phyloP scores from a whole-genome alignment of 495 filamentous ascomycete species.

The Aspergillus baeticus region DNA sequence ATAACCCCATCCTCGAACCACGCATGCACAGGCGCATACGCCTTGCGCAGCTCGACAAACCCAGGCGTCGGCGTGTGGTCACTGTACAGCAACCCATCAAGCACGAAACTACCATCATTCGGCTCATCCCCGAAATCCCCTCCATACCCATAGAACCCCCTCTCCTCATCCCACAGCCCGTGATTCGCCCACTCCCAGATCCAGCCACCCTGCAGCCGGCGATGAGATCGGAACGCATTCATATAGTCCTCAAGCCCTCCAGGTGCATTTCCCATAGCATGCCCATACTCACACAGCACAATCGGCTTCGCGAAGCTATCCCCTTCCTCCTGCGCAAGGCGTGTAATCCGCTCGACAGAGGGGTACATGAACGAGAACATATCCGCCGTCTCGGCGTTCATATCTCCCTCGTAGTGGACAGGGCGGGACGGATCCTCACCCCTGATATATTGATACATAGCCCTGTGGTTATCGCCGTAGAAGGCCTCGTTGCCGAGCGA shows the following conservation, averaged over 20 bases:
- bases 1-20: not conserved
- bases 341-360: slow-evolving; percentile 46
- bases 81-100: slow-evolving; percentile 62
- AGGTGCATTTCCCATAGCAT: slow-evolving; percentile 74
- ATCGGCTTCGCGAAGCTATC: slow-evolving; percentile 54
- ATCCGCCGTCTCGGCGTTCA: slow-evolving; percentile 56
- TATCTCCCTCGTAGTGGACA: slow-evolving; percentile 67
- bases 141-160: slow-evolving; percentile 60
- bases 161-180: slow-evolving; percentile 53
- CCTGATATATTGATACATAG: slow-evolving; percentile 64
- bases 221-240: not conserved
- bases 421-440: slow-evolving; percentile 53
- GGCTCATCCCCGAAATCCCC: slow-evolving; percentile 67
- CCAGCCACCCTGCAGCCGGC: slow-evolving; percentile 10
- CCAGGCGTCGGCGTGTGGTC: slow-evolving; percentile 60
- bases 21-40: slow-evolving; percentile 49
- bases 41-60: slow-evolving; percentile 60
- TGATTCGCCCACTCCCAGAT: slow-evolving; percentile 48
- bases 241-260: slow-evolving; percentile 11
- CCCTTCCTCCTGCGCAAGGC: slow-evolving; percentile 36
- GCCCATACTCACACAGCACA: slow-evolving; percentile 66
- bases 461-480: slow-evolving; percentile 61
- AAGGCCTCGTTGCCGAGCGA: slow-evolving; percentile 69
- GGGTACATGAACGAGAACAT: slow-evolving; percentile 70
- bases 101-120: slow-evolving; percentile 64